Conservation (phyloP, 2,329 filamentous ascomycete species). For the Scedosporium minutisporum region DNA sequence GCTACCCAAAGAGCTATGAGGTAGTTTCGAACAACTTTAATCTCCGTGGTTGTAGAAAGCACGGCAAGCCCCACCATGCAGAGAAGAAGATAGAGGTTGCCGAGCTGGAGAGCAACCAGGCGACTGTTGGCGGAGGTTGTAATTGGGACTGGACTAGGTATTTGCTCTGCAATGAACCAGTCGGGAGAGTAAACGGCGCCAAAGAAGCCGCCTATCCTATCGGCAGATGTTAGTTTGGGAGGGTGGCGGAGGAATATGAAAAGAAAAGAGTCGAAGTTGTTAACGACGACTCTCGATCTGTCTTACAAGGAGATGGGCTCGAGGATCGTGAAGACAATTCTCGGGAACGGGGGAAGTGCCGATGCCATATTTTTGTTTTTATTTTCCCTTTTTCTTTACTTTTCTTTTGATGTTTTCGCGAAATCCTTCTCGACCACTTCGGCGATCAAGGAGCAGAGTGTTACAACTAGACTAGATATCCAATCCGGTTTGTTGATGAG, state of each 20-base stretch:
- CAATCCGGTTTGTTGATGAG: too few relatives aligned
- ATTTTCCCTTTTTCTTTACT: slow-evolving; percentile 10
- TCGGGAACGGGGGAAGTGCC: slow-evolving; percentile 53
- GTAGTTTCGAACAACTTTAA: slow-evolving; percentile 57
- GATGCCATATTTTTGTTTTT: slow-evolving; percentile 38
- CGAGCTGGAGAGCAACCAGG: slow-evolving; percentile 57
- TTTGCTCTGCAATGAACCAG: slow-evolving; percentile 56
- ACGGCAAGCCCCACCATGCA: slow-evolving; percentile 55
- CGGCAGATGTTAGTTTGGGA: not conserved
- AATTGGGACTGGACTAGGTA: slow-evolving; percentile 28
- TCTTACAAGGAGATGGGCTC: slow-evolving; percentile 61
- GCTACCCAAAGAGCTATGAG: slow-evolving; percentile 54
- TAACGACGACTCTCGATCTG: not conserved
- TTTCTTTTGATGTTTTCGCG: not conserved
- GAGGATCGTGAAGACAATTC: slow-evolving; percentile 56
- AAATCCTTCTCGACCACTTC: too few relatives aligned
- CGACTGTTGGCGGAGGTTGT: slow-evolving; percentile 34
- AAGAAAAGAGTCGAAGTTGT: not conserved
- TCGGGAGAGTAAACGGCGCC: slow-evolving; percentile 45
- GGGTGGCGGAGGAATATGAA: not conserved
- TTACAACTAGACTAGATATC: too few relatives aligned
- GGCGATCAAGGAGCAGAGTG: too few relatives aligned
- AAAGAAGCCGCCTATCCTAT: slow-evolving; percentile 50
- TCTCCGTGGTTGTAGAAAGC: slow-evolving; percentile 53
- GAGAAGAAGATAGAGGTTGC: slow-evolving; percentile 59